These are phyloP conservation scores for Zarea fungicola DNA, from an alignment of 2,329 filamentous ascomycete species.

Conservation along the genomic window DNA sequence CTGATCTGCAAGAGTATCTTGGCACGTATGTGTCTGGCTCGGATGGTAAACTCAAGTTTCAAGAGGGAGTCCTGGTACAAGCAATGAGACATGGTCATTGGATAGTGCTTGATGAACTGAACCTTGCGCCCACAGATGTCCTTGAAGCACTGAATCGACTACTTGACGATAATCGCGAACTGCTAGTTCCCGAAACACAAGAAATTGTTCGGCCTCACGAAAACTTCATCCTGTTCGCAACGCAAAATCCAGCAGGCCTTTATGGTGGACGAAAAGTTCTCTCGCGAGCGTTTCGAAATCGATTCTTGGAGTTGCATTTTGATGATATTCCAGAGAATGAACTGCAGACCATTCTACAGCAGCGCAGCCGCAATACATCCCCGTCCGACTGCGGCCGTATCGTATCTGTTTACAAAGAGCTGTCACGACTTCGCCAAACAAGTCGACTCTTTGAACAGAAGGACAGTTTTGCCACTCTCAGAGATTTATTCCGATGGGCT, in stretches of 20 bases:
- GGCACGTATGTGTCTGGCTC: slow-evolving; percentile 86
- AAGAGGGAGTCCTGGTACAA: slow-evolving; percentile 89
- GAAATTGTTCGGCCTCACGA: slow-evolving; percentile 87
- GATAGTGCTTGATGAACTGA: slow-evolving; percentile 97
- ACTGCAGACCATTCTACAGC: slow-evolving; percentile 83
- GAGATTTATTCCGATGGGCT: slow-evolving; percentile 96
- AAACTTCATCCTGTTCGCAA: slow-evolving; percentile 97
- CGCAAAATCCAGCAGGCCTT: slow-evolving; percentile 90
- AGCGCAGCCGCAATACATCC: slow-evolving; percentile 78
- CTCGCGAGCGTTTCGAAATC: slow-evolving; percentile 90
- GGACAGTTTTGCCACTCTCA: slow-evolving; percentile 90
- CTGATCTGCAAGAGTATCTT: slow-evolving; percentile 94
- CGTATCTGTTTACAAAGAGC: slow-evolving; percentile 87
- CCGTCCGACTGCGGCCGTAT: slow-evolving; percentile 89
- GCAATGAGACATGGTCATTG: slow-evolving; percentile 90
- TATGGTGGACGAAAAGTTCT: slow-evolving; percentile 93
- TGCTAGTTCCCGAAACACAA: slow-evolving; percentile 94
- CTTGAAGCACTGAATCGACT: slow-evolving; percentile 93
- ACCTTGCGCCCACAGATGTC: slow-evolving; percentile 93
- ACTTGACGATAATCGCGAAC: slow-evolving; percentile 91
- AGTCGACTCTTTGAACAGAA: slow-evolving; percentile 93
- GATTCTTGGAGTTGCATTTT: slow-evolving; percentile 94
- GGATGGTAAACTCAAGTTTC: slow-evolving; percentile 81
- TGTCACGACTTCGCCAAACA: slow-evolving; percentile 84
- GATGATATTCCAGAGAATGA: slow-evolving; percentile 97